Percentiles rank a stretch among this genome's conserved stretches.
These are phyloP conservation scores for Sambucus nigra DNA, from an alignment of 129 eudicot genomes.

Conservation along the genomic window DNA sequence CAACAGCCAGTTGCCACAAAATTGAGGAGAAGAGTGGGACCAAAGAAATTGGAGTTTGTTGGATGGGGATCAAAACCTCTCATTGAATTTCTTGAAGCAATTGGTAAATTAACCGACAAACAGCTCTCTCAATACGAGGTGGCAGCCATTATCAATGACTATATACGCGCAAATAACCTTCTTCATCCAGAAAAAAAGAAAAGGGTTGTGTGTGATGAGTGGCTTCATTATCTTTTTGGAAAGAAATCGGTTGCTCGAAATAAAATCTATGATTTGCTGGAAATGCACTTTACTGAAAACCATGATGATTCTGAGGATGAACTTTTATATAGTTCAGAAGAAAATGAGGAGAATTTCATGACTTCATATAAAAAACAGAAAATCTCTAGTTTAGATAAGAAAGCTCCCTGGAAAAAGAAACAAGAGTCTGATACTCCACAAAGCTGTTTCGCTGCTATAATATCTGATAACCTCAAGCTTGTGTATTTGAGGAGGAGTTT, in stretches of 20 bases:
- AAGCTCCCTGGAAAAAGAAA: constrained; percentile 19
- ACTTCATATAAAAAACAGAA: constrained; percentile 15
- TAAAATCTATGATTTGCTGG: constrained; percentile 52
- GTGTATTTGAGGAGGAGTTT: constrained; percentile 64
- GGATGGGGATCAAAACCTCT: constrained; percentile 85
- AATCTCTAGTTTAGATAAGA: constrained; percentile 18
- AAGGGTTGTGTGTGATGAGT: constrained; percentile 54
- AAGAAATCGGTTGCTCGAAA: constrained; percentile 49
- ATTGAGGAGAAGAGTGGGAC: constrained; percentile 33
- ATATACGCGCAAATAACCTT: constrained; percentile 42
- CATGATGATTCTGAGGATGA: constrained; percentile 62
- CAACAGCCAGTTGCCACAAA: constrained; percentile 13
- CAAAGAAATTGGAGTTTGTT: constrained; percentile 52
- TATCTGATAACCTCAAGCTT: constrained; percentile 67
- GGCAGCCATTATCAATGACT: constrained; percentile 37
- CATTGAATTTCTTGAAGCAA: constrained; percentile 60
- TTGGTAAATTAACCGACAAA: constrained; percentile 46
- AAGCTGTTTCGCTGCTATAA: constrained; percentile 67
- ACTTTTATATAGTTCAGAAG: constrained; percentile 30
- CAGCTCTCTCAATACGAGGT: constrained; percentile 52
- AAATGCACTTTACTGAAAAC: constrained; percentile 69
- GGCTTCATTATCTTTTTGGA: constrained; percentile 55
- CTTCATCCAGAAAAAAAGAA: constrained; percentile 57
- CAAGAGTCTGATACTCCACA: constrained; percentile 25
- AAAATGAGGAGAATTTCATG: constrained; percentile 17